phyloP scores from a whole-genome alignment of 192 early-diverging fungal species.

The Gamsiella multidivaricata region DNA sequence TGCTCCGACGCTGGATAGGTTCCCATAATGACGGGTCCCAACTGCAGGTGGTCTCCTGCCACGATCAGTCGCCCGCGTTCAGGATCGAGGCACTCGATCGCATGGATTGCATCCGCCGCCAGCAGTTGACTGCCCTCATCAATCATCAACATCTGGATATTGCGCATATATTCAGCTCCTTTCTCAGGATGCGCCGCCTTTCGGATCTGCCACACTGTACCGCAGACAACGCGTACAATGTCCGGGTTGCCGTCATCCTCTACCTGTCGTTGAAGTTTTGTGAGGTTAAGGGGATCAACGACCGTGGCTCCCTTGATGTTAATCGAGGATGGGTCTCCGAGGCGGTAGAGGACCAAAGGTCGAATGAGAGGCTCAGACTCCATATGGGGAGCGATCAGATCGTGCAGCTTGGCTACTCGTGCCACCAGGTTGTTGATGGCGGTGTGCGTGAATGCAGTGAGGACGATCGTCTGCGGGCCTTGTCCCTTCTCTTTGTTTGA shows the following conservation, averaged over 20 bases:
- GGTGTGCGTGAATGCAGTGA: conserved; percentile 62
- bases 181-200: conserved; percentile 10
- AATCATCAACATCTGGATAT: conserved; percentile 51
- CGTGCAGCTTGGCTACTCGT: conserved; percentile 45
- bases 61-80: conserved; percentile 54
- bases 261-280: conserved; percentile 35
- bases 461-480: conserved; percentile 55
- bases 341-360: conserved; percentile 27
- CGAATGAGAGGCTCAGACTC: conserved; percentile 25
- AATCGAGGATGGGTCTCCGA: conserved; percentile 13
- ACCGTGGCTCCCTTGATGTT: conserved; percentile 4
- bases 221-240: conserved; percentile 28
- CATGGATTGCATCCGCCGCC: conserved; percentile 57
- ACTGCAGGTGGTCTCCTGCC: conserved; percentile 68
- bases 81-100: conserved; percentile 54
- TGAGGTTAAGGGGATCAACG: conserved; percentile 31
- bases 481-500: conserved; percentile 32
- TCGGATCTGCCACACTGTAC: conserved; percentile 39
- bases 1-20: conserved; percentile 51
- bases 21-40: conserved; percentile 61
- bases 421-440: conserved; percentile 58
- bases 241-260: conserved; percentile 11
- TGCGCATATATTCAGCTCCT: conserved; percentile 29
- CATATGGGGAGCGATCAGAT: conserved; percentile 11
- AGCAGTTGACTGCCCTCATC: conserved; percentile 57